phyloP scores from a whole-genome alignment of 225 moss, liverwort and hornwort species.

The Climacium dendroides region DNA sequence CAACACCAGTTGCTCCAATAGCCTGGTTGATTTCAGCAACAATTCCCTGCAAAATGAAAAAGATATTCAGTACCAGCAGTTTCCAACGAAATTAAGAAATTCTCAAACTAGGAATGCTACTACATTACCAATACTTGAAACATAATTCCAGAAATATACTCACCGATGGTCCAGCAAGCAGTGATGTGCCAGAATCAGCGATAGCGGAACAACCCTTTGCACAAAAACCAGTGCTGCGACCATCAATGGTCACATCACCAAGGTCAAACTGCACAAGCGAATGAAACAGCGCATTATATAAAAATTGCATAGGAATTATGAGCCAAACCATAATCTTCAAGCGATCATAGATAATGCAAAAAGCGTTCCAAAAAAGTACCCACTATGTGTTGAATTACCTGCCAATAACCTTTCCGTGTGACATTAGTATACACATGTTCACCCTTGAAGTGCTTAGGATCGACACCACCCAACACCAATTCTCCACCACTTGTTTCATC shows the following conservation, averaged over 20 bases:
- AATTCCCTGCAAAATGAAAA: slow-evolving; percentile 37
- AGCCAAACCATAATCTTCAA: not conserved
- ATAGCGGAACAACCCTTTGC: slow-evolving; percentile 73
- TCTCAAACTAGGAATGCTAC: not conserved
- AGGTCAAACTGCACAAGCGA: slow-evolving; percentile 58
- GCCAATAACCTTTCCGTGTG: slow-evolving; percentile 91
- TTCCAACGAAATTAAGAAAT: not conserved
- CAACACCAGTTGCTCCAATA: slow-evolving; percentile 79
- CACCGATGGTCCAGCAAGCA: slow-evolving; percentile 90
- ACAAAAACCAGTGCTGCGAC: slow-evolving; percentile 86
- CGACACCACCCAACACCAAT: slow-evolving; percentile 73
- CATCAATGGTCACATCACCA: slow-evolving; percentile 80
- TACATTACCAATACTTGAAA: not conserved
- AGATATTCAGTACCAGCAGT: not conserved
- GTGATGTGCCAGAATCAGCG: slow-evolving; percentile 90
- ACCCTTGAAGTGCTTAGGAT: slow-evolving; percentile 74
- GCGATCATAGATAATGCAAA: not conserved
- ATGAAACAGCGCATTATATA: not conserved
- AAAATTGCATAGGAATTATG: not conserved
- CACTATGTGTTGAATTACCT: slow-evolving; percentile 3
- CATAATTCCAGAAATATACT: not conserved
- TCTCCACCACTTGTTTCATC: slow-evolving; percentile 62
- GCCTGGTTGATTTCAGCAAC: slow-evolving; percentile 87
- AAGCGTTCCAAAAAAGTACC: not conserved
- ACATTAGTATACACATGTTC: slow-evolving; percentile 81